Percentiles rank a stretch among this genome's conserved stretches.
Evolutionary conservation across 345 rosid genomes (phyloP).

Genomic region (Eucalyptus sp.): DNA sequence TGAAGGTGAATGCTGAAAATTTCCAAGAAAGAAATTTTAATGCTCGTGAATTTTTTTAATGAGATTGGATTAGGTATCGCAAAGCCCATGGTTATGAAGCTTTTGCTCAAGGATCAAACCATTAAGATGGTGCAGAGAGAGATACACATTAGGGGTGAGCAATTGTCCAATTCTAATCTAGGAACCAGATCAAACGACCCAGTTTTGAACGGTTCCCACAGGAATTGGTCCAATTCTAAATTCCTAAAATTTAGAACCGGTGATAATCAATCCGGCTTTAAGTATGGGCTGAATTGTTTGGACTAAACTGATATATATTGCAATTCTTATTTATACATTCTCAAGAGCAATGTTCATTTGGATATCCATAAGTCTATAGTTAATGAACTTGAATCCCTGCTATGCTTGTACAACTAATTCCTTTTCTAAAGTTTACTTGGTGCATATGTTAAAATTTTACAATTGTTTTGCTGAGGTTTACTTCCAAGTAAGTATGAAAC

Average conservation of each 20-base stretch:
- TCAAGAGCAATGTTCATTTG: background rate
- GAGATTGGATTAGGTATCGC: background rate
- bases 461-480: background rate
- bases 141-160: too few species aligned
- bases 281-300: rapidly evolving
- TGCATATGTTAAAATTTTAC: background rate
- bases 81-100: background rate
- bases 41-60: background rate
- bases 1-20: background rate
- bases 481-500: background rate
- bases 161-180: too few species aligned
- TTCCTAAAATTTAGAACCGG: too few species aligned
- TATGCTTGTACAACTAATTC: background rate
- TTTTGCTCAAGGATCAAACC: background rate
- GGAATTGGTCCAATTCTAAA: too few species aligned
- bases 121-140: background rate
- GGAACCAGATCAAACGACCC: rapidly evolving
- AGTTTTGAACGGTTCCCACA: too few species aligned
- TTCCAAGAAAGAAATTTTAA: background rate
- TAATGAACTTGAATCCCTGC: background rate
- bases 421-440: too few species aligned
- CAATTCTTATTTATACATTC: too few species aligned
- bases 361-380: background rate
- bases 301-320: too few species aligned
- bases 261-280: too few species aligned